These are phyloP conservation scores for Xylariaceae sp. DNA, from an alignment of 2,329 filamentous ascomycete genomes.

Conservation along the genomic window DNA sequence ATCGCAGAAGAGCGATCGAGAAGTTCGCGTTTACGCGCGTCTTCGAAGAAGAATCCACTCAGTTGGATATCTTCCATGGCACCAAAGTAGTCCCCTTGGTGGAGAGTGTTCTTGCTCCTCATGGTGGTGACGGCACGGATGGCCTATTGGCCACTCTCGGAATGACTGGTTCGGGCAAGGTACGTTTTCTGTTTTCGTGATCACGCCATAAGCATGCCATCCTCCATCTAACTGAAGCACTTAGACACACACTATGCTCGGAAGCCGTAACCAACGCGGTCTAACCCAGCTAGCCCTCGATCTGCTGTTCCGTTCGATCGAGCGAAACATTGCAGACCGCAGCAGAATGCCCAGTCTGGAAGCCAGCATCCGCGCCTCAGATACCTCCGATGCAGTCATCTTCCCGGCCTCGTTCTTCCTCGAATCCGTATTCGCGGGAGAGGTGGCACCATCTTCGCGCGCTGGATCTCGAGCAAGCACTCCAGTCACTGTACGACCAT, in stretches of 20 bases:
- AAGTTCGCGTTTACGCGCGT: constrained; percentile 92
- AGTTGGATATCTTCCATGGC: constrained; percentile 81
- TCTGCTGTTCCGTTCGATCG: constrained; percentile 78
- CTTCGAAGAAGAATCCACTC: constrained; percentile 79
- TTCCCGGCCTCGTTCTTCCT: constrained; percentile 70
- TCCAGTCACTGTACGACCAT: constrained; percentile 60
- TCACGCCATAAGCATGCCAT: not conserved
- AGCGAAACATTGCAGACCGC: constrained; percentile 62
- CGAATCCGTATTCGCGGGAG: constrained; percentile 65
- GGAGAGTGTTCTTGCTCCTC: constrained; percentile 70
- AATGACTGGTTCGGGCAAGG: constrained; percentile 95
- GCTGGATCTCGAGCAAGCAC: constrained; percentile 62
- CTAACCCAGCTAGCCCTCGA: constrained; percentile 89
- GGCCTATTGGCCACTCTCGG: constrained; percentile 86
- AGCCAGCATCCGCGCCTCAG: constrained; percentile 68
- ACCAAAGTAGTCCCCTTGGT: constrained; percentile 70
- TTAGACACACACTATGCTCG: constrained; percentile 92
- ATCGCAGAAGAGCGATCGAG: constrained; percentile 83
- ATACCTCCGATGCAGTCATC: constrained; percentile 75
- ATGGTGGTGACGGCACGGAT: constrained; percentile 75
- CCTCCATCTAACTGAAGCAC: constrained; percentile 2
- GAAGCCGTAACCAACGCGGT: constrained; percentile 78
- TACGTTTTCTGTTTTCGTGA: constrained; percentile 35
- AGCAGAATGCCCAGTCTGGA: constrained; percentile 56
- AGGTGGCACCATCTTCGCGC: constrained; percentile 52